Percentiles rank a stretch among this genome's conserved stretches.
Conservation (phyloP, 495 filamentous ascomycete genomes). For the Podospora sp. region DNA sequence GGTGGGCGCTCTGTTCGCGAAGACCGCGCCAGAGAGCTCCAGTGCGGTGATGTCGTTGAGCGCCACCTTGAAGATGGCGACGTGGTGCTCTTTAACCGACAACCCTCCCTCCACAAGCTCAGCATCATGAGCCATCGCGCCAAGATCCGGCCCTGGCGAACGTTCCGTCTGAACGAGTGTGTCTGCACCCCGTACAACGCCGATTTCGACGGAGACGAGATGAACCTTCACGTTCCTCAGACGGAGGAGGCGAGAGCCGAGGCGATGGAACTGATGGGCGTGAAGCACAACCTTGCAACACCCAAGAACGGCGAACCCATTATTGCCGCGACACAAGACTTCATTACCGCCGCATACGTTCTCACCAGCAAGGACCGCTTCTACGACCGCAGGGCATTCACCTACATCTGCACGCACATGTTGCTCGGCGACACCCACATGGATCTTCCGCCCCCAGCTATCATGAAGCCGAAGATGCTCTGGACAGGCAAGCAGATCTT, state of each 20-base stretch:
- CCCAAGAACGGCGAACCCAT: conserved; percentile 98
- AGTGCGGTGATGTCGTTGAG: conserved; percentile 86
- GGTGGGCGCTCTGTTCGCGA: conserved; percentile 56
- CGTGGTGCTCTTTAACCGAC: conserved; percentile 96
- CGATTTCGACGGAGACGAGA: conserved; percentile 99
- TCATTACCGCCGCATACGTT: conserved; percentile 92
- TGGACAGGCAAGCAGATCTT: conserved; percentile 99
- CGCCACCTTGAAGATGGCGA: conserved; percentile 95
- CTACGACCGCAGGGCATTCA: conserved; percentile 82
- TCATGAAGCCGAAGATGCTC: conserved; percentile 81
- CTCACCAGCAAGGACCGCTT: conserved; percentile 92
- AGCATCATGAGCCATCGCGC: conserved; percentile 94
- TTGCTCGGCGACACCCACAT: conserved; percentile 77
- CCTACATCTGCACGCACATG: conserved; percentile 92
- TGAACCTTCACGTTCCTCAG: conserved; percentile 99
- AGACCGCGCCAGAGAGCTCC: conserved; percentile 67
- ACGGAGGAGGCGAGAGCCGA: conserved; percentile 94
- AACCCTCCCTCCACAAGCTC: conserved; percentile 96
- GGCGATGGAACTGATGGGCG: conserved; percentile 95
- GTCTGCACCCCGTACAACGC: conserved; percentile 98
- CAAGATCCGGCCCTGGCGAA: conserved; percentile 92
- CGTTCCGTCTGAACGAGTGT: conserved; percentile 96
- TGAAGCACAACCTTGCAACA: conserved; percentile 92
- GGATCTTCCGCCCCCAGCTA: conserved; percentile 81
- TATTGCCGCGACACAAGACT: conserved; percentile 97